These are phyloP conservation scores for Cercophora sp. DNA, from an alignment of 495 filamentous ascomycete genomes.

Conservation along the genomic window DNA sequence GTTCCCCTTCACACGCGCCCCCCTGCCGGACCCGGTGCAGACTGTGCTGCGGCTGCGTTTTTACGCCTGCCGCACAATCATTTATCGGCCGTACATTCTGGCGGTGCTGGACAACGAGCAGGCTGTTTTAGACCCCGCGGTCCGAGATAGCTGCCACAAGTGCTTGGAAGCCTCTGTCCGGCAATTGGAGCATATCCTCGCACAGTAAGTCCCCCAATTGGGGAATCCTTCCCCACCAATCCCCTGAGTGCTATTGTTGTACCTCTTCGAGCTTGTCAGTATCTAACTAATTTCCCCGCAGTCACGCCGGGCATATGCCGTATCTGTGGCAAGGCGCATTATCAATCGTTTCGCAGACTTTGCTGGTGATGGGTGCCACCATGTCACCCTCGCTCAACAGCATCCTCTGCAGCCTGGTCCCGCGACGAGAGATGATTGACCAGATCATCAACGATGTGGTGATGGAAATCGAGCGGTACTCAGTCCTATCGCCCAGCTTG, in stretches of 20 bases:
- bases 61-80: conserved; percentile 80
- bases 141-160: conserved; percentile 73
- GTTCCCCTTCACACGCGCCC: conserved; percentile 63
- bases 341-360: conserved; percentile 74
- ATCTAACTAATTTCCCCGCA: conserved; percentile 47
- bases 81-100: conserved; percentile 77
- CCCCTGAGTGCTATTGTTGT: too few species aligned
- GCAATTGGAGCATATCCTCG: conserved; percentile 73
- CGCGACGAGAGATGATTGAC: conserved; percentile 58
- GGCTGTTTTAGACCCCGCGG: conserved; percentile 60
- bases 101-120: conserved; percentile 75
- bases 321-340: conserved; percentile 83
- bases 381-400: conserved; percentile 70
- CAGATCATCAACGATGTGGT: conserved; percentile 71
- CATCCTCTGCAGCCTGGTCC: conserved; percentile 58
- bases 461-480: conserved; percentile 66
- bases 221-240: too few species aligned
- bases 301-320: conserved; percentile 79
- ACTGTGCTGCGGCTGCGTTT: conserved; percentile 75
- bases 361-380: conserved; percentile 77
- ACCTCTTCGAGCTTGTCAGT: conserved; percentile 13
- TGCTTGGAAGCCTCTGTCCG: conserved; percentile 77
- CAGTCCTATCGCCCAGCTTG: conserved; percentile 70
- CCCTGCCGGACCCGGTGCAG: conserved; percentile 68
- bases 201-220: conserved; percentile 54